Base-by-base conservation (phyloP, 805 yeast species). In the Metschnikowia henanensis region DNA sequence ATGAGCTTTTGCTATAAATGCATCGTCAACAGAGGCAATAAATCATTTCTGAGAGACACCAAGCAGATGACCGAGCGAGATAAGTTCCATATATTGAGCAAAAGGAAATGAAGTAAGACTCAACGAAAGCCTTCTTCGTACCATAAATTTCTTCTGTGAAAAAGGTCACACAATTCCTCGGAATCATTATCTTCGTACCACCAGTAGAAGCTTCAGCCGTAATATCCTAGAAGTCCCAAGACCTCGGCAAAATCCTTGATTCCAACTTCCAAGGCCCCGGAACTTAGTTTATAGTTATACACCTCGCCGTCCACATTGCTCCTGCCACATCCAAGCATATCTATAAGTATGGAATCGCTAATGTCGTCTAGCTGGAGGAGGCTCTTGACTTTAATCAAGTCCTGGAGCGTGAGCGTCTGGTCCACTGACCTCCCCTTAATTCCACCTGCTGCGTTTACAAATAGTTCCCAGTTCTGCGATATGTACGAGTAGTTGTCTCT, bases 201-300 rank as follows among this genome's bases (percentile, higher is more conserved):
- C 10, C 9, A 22, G 25, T 22, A 22, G 6, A 6, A 22, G 6
- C 25, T n/a, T 22, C 25, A 59, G 38, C 64, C 70, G 8, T 61
- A 56, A 43, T 70, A 73, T 5, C 75, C 75, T 10, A 71, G 45
- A 19, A 57, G 59, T 1, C 75, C 75, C 30, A 71, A 43, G 6
- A 71, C 65, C 43, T 66, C 72, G 1, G 72, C 75, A 56, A 71
- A 71, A 43, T 68, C 75, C 46, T 68, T 69, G 41, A 71, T 60
- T 4, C 52, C 44, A 7, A 71, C 60, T 31, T 52, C 55, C 9
- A 66, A 46, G 1, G 69, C 71, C 9, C 43, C 42, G 35, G 58
- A 56, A 9, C 55, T 44, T 19, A 61, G 56, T 39, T 61, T 62
- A 44, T 61, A 71, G 46, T 62, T 67, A 18, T 59, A 46, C 4